phyloP scores from a whole-genome alignment of 257 asterid species.

The Orobanche coerulescens region DNA sequence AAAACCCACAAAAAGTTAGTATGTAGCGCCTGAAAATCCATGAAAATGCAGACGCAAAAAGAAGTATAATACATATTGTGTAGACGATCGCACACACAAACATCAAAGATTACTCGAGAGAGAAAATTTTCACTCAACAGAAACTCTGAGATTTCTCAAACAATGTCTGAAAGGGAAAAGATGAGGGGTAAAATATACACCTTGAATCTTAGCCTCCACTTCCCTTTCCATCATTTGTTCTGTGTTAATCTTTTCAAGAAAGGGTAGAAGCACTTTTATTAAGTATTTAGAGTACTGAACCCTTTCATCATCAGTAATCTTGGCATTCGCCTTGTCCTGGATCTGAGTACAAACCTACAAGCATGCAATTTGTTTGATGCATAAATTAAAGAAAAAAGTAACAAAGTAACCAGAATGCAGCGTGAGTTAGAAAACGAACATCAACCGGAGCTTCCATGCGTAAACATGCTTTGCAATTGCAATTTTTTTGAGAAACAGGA shows the following conservation, averaged over 20 bases:
- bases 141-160: not conserved
- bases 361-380: slow-evolving; percentile 6
- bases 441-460: slow-evolving; percentile 36
- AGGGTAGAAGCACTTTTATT: slow-evolving; percentile 39
- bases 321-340: slow-evolving; percentile 12
- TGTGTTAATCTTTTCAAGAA: slow-evolving; percentile 34
- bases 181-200: slow-evolving; percentile 19
- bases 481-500: slow-evolving; percentile 58
- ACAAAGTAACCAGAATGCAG: not conserved
- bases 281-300: slow-evolving; percentile 37
- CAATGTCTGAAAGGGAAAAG: not conserved
- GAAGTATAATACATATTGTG: not conserved
- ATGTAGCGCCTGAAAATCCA: not conserved
- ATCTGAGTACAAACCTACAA: slow-evolving; percentile 16
- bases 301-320: slow-evolving; percentile 23
- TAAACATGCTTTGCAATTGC: slow-evolving; percentile 74
- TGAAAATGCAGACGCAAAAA: not conserved
- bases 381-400: slow-evolving; percentile 14
- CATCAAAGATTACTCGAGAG: not conserved
- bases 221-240: slow-evolving; percentile 49
- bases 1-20: not conserved
- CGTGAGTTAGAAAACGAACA: slow-evolving; percentile 29
- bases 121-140: not conserved
- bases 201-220: slow-evolving; percentile 41
- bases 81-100: not conserved